These are phyloP conservation scores for Neopestalotiopsis sp. DNA, from an alignment of 2,329 filamentous ascomycete genomes.

Conservation along the genomic window DNA sequence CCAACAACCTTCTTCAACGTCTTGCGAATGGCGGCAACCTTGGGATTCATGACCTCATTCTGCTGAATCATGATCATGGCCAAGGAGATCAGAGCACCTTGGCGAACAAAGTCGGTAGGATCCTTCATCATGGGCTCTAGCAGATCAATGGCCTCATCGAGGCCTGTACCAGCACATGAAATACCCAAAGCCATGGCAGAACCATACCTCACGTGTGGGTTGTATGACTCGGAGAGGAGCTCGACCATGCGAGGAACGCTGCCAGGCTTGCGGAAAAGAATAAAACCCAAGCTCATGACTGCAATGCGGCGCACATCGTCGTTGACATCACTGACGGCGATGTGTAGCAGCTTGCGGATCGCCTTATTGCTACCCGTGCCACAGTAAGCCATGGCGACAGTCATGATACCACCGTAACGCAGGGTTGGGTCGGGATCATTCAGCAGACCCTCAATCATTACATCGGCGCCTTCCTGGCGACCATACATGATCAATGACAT, in stretches of 20 bases:
- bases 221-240: constrained; percentile 96
- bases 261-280: constrained; percentile 95
- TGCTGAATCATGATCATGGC: constrained; percentile 99
- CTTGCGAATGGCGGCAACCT: constrained; percentile 89
- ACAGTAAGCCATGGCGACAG: constrained; percentile 96
- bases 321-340: constrained; percentile 96
- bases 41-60: constrained; percentile 98
- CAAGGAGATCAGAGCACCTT: constrained; percentile 91
- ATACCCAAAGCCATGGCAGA: constrained; percentile 98
- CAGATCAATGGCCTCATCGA: constrained; percentile 95
- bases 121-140: constrained; percentile 99
- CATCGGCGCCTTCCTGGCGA: constrained; percentile 91
- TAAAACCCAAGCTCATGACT: constrained; percentile 97
- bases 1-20: constrained; percentile 91
- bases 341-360: constrained; percentile 91
- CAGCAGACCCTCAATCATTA: constrained; percentile 90
- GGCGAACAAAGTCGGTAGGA: constrained; percentile 95
- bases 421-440: constrained; percentile 93
- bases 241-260: constrained; percentile 99
- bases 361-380: constrained; percentile 98
- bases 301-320: constrained; percentile 96
- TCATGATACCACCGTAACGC: constrained; percentile 97
- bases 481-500: constrained; percentile 99
- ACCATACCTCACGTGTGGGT: constrained; percentile 96
- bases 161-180: constrained; percentile 92